Conservation (phyloP, 345 rosid genomes). For the Brassica juncea region DNA sequence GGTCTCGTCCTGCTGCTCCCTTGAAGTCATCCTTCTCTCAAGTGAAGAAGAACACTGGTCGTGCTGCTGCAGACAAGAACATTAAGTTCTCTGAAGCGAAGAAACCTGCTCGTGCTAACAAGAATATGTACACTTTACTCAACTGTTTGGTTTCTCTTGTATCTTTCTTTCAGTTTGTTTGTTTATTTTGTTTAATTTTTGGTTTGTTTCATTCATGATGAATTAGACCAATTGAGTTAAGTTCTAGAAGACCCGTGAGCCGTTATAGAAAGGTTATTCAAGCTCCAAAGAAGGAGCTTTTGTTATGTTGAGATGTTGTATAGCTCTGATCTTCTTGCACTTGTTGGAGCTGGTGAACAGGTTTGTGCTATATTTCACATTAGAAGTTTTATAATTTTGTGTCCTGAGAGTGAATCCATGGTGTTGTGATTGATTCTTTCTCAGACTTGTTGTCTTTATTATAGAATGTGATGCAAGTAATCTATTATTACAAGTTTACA, state of each 20-base stretch:
- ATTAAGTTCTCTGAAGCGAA: neutral
- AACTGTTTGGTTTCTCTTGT: neutral
- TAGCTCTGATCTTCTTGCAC: too few relatives aligned
- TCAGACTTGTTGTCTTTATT: too few relatives aligned
- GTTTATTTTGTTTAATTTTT: neutral
- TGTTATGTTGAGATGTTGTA: too few relatives aligned
- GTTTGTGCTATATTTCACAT: too few relatives aligned
- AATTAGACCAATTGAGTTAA: slow-evolving; percentile 38
- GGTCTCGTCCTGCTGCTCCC: slow-evolving; percentile 48
- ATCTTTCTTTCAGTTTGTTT: neutral
- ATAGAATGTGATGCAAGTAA: too few relatives aligned
- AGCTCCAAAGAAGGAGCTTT: slow-evolving; percentile 62
- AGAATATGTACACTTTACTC: neutral
- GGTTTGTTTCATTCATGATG: neutral
- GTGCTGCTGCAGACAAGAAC: neutral
- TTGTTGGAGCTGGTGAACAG: too few relatives aligned
- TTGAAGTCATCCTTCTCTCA: neutral
- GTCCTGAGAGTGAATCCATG: too few relatives aligned
- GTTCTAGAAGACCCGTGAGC: slow-evolving; percentile 76
- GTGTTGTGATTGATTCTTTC: too few relatives aligned
- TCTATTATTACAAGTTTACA: too few relatives aligned
- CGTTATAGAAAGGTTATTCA: slow-evolving; percentile 75
- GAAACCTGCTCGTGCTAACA: neutral
- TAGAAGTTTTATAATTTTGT: too few relatives aligned
- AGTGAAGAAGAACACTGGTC: neutral